phyloP scores from a whole-genome alignment of 306 rosid species.

The Prinsepia uniflora region DNA sequence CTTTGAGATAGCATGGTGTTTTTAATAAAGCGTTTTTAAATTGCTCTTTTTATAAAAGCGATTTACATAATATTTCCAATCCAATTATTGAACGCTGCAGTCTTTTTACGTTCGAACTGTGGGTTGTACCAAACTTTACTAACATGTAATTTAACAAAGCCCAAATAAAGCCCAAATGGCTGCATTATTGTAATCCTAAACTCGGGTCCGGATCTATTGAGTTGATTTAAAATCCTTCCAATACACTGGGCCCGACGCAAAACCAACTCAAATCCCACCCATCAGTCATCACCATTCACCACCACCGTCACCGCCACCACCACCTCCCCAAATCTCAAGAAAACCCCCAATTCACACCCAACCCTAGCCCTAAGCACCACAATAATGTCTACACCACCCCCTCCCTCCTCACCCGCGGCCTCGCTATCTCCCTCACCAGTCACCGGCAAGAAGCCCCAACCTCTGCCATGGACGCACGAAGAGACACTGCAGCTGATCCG shows the following conservation, averaged over 20 bases:
- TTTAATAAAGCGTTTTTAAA: no score
- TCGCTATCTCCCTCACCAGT: not conserved
- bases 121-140: no score
- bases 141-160: not conserved
- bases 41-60: no score
- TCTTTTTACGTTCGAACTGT: not conserved
- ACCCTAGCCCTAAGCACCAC: not conserved
- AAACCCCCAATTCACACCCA: not conserved
- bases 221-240: not conserved
- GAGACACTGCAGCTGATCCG: slow-evolving; percentile 77
- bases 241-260: not conserved
- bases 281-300: not conserved
- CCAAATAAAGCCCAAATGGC: not conserved
- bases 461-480: slow-evolving; percentile 81
- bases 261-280: not conserved
- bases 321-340: not conserved
- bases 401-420: not conserved
- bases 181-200: not conserved
- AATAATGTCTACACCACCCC: slow-evolving; percentile 8
- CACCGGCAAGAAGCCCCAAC: slow-evolving; percentile 44
- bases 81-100: not conserved
- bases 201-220: not conserved
- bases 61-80: no score
- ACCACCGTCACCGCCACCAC: slow-evolving; percentile 1
- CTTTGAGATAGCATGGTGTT: no score